phyloP scores from a whole-genome alignment of 192 early-diverging fungal genomes.

The Podila horticola region DNA sequence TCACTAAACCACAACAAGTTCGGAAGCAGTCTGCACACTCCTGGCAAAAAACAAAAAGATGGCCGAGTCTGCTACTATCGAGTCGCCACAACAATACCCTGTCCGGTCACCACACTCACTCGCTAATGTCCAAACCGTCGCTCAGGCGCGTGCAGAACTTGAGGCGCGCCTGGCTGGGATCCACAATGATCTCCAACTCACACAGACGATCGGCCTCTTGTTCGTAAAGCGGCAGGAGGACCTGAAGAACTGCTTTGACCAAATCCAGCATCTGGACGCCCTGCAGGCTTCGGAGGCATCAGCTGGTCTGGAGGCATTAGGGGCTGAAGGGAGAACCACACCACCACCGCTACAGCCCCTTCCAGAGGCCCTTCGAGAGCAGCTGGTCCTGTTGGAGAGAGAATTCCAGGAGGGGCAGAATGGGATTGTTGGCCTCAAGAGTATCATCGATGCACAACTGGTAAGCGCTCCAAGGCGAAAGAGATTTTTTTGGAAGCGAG shows the following conservation, averaged over 20 bases:
- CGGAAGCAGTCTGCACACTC: background rate
- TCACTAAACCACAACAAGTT: too few species aligned
- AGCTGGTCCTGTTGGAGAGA: conserved; percentile 27
- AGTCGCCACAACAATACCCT: background rate
- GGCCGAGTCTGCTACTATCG: conserved; percentile 1
- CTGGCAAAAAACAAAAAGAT: background rate
- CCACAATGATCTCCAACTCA: conserved; percentile 48
- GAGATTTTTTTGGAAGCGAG: background rate
- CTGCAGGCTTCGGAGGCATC: conserved; percentile 5
- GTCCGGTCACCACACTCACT: conserved; percentile 3
- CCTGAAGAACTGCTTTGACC: conserved; percentile 41
- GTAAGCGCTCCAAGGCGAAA: conserved; percentile 13
- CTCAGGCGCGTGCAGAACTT: conserved; percentile 39
- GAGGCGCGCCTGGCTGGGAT: conserved; percentile 33
- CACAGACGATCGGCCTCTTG: conserved; percentile 38
- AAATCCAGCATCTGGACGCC: conserved; percentile 21
- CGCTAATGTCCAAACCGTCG: conserved; percentile 23
- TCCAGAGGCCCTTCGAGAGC: conserved; percentile 41
- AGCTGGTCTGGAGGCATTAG: background rate
- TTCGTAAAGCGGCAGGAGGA: conserved; percentile 51
- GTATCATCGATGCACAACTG: conserved; percentile 45
- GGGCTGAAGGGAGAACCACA: background rate
- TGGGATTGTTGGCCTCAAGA: conserved; percentile 30
- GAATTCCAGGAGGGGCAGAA: conserved; percentile 47
- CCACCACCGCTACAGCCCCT: conserved; percentile 15